phyloP scores from a whole-genome alignment of 495 filamentous ascomycete genomes.

The Penicillium chermesinum region DNA sequence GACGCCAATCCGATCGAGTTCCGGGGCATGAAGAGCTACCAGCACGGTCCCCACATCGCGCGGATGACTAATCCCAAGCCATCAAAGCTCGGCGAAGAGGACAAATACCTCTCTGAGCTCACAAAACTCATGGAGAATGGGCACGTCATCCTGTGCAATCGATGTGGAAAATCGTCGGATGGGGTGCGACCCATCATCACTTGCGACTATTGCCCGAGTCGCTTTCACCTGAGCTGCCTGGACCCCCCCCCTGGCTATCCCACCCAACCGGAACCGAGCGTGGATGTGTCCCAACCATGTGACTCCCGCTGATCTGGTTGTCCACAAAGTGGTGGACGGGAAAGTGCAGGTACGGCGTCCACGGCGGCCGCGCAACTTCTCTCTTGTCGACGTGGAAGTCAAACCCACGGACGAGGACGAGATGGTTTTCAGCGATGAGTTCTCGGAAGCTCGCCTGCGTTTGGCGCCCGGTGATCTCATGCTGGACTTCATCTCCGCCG shows the following conservation, averaged over 20 bases:
- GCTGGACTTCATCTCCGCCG: constrained; percentile 18
- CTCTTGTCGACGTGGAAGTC: constrained; percentile 11
- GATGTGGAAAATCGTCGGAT: constrained; percentile 56
- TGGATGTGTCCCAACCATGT: constrained; percentile 91
- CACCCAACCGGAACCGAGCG: constrained; percentile 58
- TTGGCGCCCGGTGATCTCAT: constrained; percentile 15
- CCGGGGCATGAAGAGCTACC: constrained; percentile 17
- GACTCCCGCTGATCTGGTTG: constrained; percentile 50
- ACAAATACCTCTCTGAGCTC: no score
- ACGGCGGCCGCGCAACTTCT: constrained; percentile 46
- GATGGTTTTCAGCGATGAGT: constrained; percentile 18
- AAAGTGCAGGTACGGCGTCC: constrained; percentile 40
- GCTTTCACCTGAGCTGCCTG: constrained; percentile 90
- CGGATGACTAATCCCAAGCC: constrained; percentile 26
- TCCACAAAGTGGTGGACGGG: constrained; percentile 46
- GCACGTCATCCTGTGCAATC: constrained; percentile 63
- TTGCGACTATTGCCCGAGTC: constrained; percentile 73
- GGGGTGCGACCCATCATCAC: constrained; percentile 61
- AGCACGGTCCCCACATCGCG: constrained; percentile 22
- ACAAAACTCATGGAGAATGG: constrained; percentile 61
- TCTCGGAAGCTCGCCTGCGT: constrained; percentile 12
- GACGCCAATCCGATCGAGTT: constrained; percentile 1
- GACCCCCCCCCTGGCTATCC: constrained; percentile 75
- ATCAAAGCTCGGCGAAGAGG: neutral
- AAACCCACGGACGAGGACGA: constrained; percentile 10